Evolutionary conservation across 345 rosid species (phyloP), one percentile per base, ranked within the genome.

Genomic region (Camelina neglecta): DNA sequence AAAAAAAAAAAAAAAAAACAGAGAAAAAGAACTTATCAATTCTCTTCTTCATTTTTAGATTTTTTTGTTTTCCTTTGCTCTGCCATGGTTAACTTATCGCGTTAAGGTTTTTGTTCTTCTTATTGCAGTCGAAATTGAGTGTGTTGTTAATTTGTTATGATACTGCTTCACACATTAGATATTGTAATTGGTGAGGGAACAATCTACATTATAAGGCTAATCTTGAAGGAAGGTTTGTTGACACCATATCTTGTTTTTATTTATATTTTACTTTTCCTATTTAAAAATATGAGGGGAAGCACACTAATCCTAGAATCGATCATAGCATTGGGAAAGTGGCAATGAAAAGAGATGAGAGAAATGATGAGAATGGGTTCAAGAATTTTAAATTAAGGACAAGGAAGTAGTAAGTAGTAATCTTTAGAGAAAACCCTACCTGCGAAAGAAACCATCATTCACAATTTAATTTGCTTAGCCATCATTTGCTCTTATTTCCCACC

Each of bases 401-500:
- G 35, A 51, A 54, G 31, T n/a, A 38, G 75, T 60, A 26, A 39
- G 42, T 9, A 38, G 75, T 60, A 35, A 60, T 60, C 58, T 59
- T 21, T 13, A 0, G 20, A 60, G 50, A 2, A 38, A 72, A 39
- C 69, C 77, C 71, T 48, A 75, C 73, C 53, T 38, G 49, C 1
- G 49, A 75, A 60, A 18, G 47, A 66, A 59, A 50, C 45, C 20
- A 67, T 75, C 33, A 41, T 60, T 41, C 36, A 10, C 35, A 67
- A 41, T 54, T 65, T 44, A 55, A 20, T 55, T 33, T 24, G 71
- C 39, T 45, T 33, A 2, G 15, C 65, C 79, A 68, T 75, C 69
- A 75, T 75, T 75, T 68, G 18, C 62, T 49, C 68, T 75, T 49
- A 67, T 67, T 67, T 59, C 48, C 24, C 67, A 58, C 18, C 33